Base-by-base conservation (phyloP, 371 early-diverging fungal species). In the Polyrhizophydium stewartii region DNA sequence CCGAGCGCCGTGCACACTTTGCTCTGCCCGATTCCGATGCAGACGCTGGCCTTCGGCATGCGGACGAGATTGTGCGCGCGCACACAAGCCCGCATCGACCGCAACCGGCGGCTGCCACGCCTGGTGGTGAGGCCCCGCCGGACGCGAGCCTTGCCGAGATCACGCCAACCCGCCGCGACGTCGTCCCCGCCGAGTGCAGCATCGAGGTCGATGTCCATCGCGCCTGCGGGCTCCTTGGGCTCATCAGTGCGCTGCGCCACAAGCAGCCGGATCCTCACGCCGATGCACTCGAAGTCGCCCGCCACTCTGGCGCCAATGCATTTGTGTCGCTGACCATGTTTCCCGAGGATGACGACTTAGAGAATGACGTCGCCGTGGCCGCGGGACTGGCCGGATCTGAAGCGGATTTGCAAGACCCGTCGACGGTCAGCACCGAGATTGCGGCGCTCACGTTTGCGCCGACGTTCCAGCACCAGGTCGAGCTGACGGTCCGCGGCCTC, bases 391-490 rank as follows among this genome's bases (percentile, higher is more conserved):
- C 21, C 1, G 22, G 19, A 19, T 35, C 35, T 9, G 7, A 35
- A 3, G 38, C 33, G 21, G 33, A 45, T 24, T 13, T 28, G 35
- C 10, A 32, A 9, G 50, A 35, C 45, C n/a, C 43, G 6, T 53
- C 33, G 16, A 38, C 45, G 27, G 33, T 61, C 21, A 59, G 59
- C 3, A 69, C 67, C 10, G 56, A 59, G 13, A 62, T 62, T 6
- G 45, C 64, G 33, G 62, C 62, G 13, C 60, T 56, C 21, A 61
- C 69, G 21, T 74, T 71, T 56, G 30, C 66, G 6, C 75, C 75
- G 21, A 25, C 7, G 13, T 74, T 56, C 35, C 45, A 67, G 28
- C 56, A 61, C 49, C 52, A 27, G 1, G 24, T 47, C 37, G 40
- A n/a, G 13, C 10, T 74, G 30, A 27, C 55, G 0, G n/a, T 74